Conservation (phyloP, 1,139 yeast genomes). For the Yamadazyma spencermartinsiae region DNA sequence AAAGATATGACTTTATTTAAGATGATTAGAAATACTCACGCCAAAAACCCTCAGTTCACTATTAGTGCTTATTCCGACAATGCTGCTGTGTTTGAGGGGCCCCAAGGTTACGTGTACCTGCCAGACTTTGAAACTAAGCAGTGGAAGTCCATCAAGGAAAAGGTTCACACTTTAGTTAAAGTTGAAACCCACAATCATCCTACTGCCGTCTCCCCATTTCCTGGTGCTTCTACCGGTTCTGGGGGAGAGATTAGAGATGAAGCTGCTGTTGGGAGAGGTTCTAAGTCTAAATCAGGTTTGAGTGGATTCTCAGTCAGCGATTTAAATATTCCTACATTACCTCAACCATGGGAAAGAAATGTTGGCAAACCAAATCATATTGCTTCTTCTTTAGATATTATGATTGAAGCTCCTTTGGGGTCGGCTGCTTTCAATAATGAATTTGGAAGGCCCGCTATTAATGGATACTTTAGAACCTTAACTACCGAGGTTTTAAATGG, state of each 20-base stretch:
- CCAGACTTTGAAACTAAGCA: constrained; percentile 73
- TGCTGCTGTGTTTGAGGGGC: constrained; percentile 95
- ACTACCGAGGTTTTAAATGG: constrained; percentile 72
- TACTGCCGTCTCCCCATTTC: constrained; percentile 97
- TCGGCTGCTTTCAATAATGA: constrained; percentile 98
- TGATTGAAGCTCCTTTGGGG: constrained; percentile 97
- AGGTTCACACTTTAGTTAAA: constrained; percentile 85
- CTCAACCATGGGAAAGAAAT: constrained; percentile 91
- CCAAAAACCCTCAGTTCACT: constrained; percentile 76
- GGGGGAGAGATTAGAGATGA: constrained; percentile 99
- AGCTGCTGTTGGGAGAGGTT: constrained; percentile 99
- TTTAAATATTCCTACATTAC: constrained; percentile 77
- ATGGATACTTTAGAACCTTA: constrained; percentile 94
- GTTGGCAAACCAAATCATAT: constrained; percentile 92
- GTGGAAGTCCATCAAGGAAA: constrained; percentile 76
- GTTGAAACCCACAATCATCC: constrained; percentile 99
- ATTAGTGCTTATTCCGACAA: constrained; percentile 95
- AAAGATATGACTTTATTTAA: constrained; percentile 79
- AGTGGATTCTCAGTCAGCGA: constrained; percentile 94
- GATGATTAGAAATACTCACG: constrained; percentile 95
- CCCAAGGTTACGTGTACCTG: constrained; percentile 70
- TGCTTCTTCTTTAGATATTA: constrained; percentile 89
- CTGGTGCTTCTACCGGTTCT: constrained; percentile 99
- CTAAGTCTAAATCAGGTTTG: constrained; percentile 94
- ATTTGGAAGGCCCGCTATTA: constrained; percentile 97